Percentiles rank a stretch among this genome's conserved stretches.
Evolutionary conservation across 345 rosid genomes (phyloP).

Genomic region (Euclidium syriacum): DNA sequence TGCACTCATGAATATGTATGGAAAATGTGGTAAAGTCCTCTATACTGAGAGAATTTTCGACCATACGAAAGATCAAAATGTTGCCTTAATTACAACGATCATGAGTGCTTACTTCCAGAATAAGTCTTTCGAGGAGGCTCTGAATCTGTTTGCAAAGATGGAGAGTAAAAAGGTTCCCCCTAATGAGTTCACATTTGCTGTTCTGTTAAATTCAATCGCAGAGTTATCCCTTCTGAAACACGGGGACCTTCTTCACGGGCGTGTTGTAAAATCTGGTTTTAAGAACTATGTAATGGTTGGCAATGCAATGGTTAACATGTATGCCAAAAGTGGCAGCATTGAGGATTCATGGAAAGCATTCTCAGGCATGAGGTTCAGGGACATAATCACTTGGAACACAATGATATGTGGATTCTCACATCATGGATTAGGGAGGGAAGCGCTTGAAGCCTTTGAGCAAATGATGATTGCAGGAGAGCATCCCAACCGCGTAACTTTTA

Average conservation of each 20-base stretch:
- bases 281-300: constrained; percentile 50
- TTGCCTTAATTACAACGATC: constrained; percentile 59
- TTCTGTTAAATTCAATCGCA: constrained; percentile 55
- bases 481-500: constrained; percentile 71
- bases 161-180: constrained; percentile 36
- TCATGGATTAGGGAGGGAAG: constrained; percentile 69
- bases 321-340: constrained; percentile 55
- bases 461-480: constrained; percentile 45
- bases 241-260: constrained; percentile 52
- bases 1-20: constrained; percentile 70
- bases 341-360: constrained; percentile 50
- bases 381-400: constrained; percentile 60
- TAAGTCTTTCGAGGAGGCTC: constrained; percentile 62
- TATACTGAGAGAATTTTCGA: constrained; percentile 53
- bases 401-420: constrained; percentile 76
- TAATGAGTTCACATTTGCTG: constrained; percentile 64
- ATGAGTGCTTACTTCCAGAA: constrained; percentile 67
- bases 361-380: constrained; percentile 32
- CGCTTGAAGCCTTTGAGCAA: constrained; percentile 47
- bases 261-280: constrained; percentile 47
- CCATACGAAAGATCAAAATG: constrained; percentile 34
- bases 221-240: constrained; percentile 50
- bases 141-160: constrained; percentile 51
- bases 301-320: constrained; percentile 71
- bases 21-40: constrained; percentile 51